Conservation (phyloP, 306 rosid species). For the Cyamopsis tetragonoloba region DNA sequence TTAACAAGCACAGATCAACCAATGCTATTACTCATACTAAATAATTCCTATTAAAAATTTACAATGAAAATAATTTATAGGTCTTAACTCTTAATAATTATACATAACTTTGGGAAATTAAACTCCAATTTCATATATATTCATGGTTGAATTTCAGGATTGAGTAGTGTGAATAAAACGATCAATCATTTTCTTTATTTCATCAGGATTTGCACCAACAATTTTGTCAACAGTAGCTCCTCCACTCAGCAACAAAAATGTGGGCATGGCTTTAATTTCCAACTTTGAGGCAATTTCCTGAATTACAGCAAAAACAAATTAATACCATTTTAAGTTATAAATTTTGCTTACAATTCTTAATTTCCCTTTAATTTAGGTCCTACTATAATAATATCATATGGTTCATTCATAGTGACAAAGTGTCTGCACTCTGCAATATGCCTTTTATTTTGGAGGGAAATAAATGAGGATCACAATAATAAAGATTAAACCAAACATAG, state of each 20-base stretch:
- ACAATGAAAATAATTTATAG: neutral
- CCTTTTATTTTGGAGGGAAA: neutral
- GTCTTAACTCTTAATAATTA: too few relatives aligned
- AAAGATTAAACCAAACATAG: neutral
- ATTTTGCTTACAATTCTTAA: neutral
- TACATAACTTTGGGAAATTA: too few relatives aligned
- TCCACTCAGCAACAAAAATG: conserved; percentile 30
- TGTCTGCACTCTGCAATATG: neutral
- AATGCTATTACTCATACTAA: neutral
- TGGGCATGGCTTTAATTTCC: conserved; percentile 51
- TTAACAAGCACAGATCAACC: neutral
- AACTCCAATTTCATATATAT: conserved; percentile 1
- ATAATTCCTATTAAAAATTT: neutral
- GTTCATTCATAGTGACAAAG: neutral
- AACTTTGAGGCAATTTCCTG: conserved; percentile 41
- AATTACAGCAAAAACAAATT: neutral
- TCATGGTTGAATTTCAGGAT: conserved; percentile 1
- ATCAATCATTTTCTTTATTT: conserved; percentile 35
- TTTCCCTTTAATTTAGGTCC: neutral
- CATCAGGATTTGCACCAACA: conserved; percentile 51
- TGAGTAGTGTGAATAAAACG: conserved; percentile 22
- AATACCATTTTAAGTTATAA: neutral
- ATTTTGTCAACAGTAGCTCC: conserved; percentile 31
- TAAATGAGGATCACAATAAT: neutral
- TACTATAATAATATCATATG: neutral